Evolutionary conservation across 129 eudicot species (phyloP), one percentile per base, ranked within the genome.

Genomic region (Lactuca sativa): DNA sequence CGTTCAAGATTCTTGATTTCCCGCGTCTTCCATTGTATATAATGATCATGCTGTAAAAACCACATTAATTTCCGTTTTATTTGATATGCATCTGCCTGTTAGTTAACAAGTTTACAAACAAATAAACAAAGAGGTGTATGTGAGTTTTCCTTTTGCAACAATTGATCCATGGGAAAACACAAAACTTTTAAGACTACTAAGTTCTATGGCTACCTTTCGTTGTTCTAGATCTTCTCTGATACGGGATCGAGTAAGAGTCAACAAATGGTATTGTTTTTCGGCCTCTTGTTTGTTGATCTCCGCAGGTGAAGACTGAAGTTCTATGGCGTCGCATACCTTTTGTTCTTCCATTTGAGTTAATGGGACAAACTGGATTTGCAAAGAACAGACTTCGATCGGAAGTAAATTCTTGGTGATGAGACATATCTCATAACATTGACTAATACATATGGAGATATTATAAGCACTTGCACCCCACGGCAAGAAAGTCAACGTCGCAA

Each of bases 401-500:
- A 58, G 3, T 9, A 58, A 55, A 54, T 17, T 52, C 60, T 33
- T 67, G 14, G 33, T 52, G 48, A 16, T 61, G 9, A 18, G 15
- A 63, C 40, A 31, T 31, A 37, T 12, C n/a, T 56, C 4, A 21
- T 40, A 18, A 56, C 10, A 2, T 56, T 69, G 55, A 69, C 65
- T 40, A 38, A 10, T 69, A 70, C 21, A 8, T 70, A 70, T 69
- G 4, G 40, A 18, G 7, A 17, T 16, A 9, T 53, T 36, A 36
- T n/a, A 2, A 15, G 60, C 14, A 71, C 68, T 71, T 71, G 76
- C 60, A 47, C 77, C 43, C 41, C 77, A 72, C 69, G 62, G 43
- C 77, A 62, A 34, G 55, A 61, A 62, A 49, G 77, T 72, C 62
- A 61, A 72, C 68, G n/a, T n/a, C n/a, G n/a, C n/a, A n/a, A n/a